phyloP scores from a whole-genome alignment of 208 protist species.

The Strigomonas culicis region DNA sequence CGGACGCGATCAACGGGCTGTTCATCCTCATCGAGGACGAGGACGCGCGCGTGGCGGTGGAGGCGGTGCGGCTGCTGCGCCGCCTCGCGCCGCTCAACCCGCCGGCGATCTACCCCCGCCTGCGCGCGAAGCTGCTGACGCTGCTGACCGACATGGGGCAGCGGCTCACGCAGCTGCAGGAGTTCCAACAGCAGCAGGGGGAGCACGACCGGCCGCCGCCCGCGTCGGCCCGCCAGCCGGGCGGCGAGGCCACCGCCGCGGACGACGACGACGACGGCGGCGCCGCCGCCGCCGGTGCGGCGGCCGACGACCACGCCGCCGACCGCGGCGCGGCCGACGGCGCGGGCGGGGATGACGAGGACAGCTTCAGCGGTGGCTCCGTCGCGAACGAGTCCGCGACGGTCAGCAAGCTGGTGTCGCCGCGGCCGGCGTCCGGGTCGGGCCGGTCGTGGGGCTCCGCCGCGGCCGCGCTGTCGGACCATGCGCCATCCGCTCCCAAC shows the following conservation, averaged over 20 bases:
- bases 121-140: constrained; percentile 57
- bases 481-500: not conserved
- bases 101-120: constrained; percentile 52
- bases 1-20: constrained; percentile 49
- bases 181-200: constrained; percentile 1
- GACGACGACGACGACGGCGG: not conserved
- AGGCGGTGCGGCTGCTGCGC: constrained; percentile 59
- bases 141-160: constrained; percentile 45
- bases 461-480: not conserved
- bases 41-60: constrained; percentile 51
- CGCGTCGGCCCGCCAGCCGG: too few species aligned
- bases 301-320: not conserved
- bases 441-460: not conserved
- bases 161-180: constrained; percentile 2
- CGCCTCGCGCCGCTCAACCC: constrained; percentile 51
- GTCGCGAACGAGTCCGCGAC: not conserved
- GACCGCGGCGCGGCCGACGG: not conserved
- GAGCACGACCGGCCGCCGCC: not conserved
- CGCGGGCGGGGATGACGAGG: not conserved
- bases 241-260: not conserved
- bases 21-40: constrained; percentile 66
- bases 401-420: not conserved
- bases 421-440: not conserved
- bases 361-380: not conserved
- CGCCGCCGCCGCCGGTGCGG: not conserved